Evolutionary conservation across 164 flowering plant species (phyloP), one percentile per base, ranked within the genome.

Genomic region (Piper betle): DNA sequence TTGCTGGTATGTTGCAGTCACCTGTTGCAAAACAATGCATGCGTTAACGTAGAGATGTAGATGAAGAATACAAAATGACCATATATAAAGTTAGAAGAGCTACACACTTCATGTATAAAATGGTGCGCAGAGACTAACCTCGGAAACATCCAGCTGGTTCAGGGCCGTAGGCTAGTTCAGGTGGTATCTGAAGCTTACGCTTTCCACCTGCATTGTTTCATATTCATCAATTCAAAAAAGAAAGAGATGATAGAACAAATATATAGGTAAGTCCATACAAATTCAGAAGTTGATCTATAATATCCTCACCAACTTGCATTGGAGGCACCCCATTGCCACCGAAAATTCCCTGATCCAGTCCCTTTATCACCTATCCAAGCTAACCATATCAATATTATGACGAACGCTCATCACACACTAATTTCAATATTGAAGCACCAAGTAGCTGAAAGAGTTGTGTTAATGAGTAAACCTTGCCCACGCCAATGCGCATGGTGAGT

Each of bases 141-240:
- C 85, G 83, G 73, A 92, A 92, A 76, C 98, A 92, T 43, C 98
- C 98, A 16, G 98, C 98, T 54, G 98, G 87, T 73, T 92, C 98
- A 60, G 96, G 93, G 12, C 98, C 98, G 68, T 92, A 87, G 3
- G 96, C 98, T 64, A 92, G 71, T 5, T 82, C 61, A 43, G 96
- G 93, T 69, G 98, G 98, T 69, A 92, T 92, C 52, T 65, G 75
- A 70, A 88, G 93, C 72, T 84, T 88, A 41, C 98, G 86, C 62
- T 82, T 87, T 52, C 95, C 98, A 64, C 96, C 96, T 91, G 78
- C n/a, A 39, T 10, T 37, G n/a, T n/a, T 10, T 8, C 50, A 43
- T 1, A 3, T 43, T 3, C 50, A 43, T 43, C 50, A 43, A 43
- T 15, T 43, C 8, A 43, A 52, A 57, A 7, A 10, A 3, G 12